Evolutionary conservation across 2,329 filamentous ascomycete species (phyloP).

Genomic region (Aspergillus unguis): DNA sequence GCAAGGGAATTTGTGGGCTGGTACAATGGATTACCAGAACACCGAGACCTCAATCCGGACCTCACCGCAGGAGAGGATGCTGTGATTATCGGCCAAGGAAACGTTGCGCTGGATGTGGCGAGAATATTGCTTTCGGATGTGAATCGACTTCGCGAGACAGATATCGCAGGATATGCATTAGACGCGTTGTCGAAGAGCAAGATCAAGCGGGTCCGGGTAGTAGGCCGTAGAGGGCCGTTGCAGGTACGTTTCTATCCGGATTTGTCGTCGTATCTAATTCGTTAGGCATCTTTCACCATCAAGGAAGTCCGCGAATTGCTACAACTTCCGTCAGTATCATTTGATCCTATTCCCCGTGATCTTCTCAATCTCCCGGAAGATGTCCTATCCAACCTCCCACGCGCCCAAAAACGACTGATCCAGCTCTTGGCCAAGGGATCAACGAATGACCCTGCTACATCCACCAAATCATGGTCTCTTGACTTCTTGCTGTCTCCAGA

Average conservation of each 20-base stretch:
- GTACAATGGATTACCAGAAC: slow-evolving; percentile 94
- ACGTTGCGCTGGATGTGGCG: slow-evolving; percentile 91
- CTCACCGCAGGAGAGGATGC: slow-evolving; percentile 74
- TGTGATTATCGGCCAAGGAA: slow-evolving; percentile 88
- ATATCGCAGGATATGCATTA: slow-evolving; percentile 83
- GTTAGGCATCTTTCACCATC: slow-evolving; percentile 80
- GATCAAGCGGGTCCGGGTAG: slow-evolving; percentile 76
- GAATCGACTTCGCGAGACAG: slow-evolving; percentile 71
- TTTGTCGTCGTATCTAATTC: not conserved
- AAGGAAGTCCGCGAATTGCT: slow-evolving; percentile 90
- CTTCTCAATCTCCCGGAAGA: slow-evolving; percentile 59
- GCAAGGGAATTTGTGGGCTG: slow-evolving; percentile 93
- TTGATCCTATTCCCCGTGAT: slow-evolving; percentile 63
- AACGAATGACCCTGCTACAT: slow-evolving; percentile 44
- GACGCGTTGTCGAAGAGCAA: slow-evolving; percentile 68
- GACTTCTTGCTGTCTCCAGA: slow-evolving; percentile 80
- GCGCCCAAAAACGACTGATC: slow-evolving; percentile 72
- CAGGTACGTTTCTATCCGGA: slow-evolving; percentile 55
- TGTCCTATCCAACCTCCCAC: slow-evolving; percentile 66
- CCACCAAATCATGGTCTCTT: slow-evolving; percentile 73
- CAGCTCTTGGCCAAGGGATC: slow-evolving; percentile 79
- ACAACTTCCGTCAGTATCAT: slow-evolving; percentile 68
- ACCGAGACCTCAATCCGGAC: slow-evolving; percentile 67
- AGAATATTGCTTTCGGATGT: slow-evolving; percentile 78
- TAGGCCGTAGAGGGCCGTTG: slow-evolving; percentile 83